Percentiles rank a stretch among this genome's conserved stretches.
phyloP scores from a whole-genome alignment of 257 asterid genomes.

The Ballota nigra region DNA sequence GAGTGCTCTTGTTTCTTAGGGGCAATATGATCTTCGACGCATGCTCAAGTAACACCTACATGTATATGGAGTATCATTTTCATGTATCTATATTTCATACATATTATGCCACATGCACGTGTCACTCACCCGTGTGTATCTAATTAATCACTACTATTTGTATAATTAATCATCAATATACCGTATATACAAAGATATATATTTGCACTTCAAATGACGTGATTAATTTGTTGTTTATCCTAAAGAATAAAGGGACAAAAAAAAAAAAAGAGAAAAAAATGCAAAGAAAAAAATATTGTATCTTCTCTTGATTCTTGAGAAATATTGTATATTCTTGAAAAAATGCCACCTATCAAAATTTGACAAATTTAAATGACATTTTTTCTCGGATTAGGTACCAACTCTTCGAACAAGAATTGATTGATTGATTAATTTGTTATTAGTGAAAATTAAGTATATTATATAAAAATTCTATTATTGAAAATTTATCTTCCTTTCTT shows the following conservation, averaged over 20 bases:
- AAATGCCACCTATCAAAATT: background rate
- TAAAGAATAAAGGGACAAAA: background rate
- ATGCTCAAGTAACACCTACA: conserved; percentile 17
- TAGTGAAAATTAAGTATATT: background rate
- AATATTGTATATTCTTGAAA: too few relatives aligned
- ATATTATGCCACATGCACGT: background rate
- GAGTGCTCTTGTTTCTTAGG: conserved; percentile 38
- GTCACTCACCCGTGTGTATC: background rate
- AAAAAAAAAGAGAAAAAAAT: too few relatives aligned
- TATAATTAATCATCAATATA: background rate
- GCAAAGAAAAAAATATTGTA: background rate
- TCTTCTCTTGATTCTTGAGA: background rate
- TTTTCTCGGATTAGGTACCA: background rate
- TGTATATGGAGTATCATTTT: too few relatives aligned
- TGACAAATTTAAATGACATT: background rate
- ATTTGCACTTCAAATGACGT: background rate
- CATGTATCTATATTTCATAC: too few relatives aligned
- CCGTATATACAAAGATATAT: background rate
- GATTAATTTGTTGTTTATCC: background rate
- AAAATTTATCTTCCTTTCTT: background rate
- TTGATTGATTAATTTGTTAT: too few relatives aligned
- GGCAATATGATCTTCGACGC: conserved; percentile 25
- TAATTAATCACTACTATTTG: background rate
- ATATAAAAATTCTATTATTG: background rate
- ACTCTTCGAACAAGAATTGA: background rate